Percentiles rank a stretch among this genome's conserved stretches.
Evolutionary conservation across 1,284 basidiomycete genomes (phyloP).

Genomic region (Apiotrichum mycotoxinovorans): DNA sequence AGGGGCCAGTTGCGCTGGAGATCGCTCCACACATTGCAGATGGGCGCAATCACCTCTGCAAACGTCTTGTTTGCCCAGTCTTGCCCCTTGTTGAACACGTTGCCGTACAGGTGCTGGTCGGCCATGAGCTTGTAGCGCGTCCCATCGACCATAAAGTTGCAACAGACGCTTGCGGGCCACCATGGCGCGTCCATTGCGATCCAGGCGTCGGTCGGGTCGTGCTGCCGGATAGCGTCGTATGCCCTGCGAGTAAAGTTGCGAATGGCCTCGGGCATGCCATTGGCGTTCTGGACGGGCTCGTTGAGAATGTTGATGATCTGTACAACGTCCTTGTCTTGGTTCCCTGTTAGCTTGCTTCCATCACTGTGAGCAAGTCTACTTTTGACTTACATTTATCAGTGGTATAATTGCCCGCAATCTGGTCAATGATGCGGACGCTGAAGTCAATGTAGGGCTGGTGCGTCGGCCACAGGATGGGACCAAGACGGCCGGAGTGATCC

Average conservation of each 20-base stretch:
- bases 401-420: slow-evolving; percentile 11
- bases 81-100: slow-evolving; percentile 61
- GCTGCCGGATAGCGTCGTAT: no score
- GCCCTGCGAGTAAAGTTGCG: no score
- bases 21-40: slow-evolving; percentile 56
- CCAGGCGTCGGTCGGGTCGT: no score
- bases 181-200: no score
- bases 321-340: no score
- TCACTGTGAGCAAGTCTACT: no score
- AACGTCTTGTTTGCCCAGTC: no score
- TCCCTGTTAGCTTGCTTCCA: no score
- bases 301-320: no score
- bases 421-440: slow-evolving; percentile 46
- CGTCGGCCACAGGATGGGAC: background rate
- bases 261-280: no score
- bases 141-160: slow-evolving; percentile 64
- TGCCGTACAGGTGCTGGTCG: slow-evolving; percentile 79
- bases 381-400: background rate
- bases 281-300: no score
- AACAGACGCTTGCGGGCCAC: slow-evolving; percentile 56
- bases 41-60: slow-evolving; percentile 53
- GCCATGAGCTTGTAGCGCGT: slow-evolving; percentile 61
- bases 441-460: slow-evolving; percentile 1
- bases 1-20: slow-evolving; percentile 57
- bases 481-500: slow-evolving; percentile 73